phyloP scores from a whole-genome alignment of 805 yeast genomes.

The Suhomyces sp. region DNA sequence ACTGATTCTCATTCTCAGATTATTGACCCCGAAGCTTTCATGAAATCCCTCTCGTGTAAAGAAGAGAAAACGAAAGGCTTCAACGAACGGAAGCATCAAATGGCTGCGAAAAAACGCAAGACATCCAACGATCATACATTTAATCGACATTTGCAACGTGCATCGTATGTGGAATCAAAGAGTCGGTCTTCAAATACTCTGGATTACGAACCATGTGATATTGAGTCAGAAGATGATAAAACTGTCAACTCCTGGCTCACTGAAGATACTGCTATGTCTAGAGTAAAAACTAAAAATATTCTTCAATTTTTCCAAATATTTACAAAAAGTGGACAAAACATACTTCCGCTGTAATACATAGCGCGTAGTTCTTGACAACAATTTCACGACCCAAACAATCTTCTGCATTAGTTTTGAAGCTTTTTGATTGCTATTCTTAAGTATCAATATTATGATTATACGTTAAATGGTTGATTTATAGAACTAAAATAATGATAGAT shows the following conservation, averaged over 20 bases:
- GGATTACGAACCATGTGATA: background rate
- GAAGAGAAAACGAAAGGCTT: background rate
- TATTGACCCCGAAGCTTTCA: background rate
- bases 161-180: background rate
- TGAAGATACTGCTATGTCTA: background rate
- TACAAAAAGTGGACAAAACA: background rate
- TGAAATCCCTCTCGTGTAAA: background rate
- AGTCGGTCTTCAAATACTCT: background rate
- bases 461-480: background rate
- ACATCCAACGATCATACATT: background rate
- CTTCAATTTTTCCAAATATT: background rate
- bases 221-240: background rate
- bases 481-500: background rate
- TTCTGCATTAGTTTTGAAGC: background rate
- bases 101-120: background rate
- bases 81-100: background rate
- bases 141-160: background rate
- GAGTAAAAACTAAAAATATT: background rate
- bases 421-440: background rate
- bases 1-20: background rate
- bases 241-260: background rate
- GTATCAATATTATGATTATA: background rate
- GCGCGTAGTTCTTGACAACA: conserved; percentile 11
- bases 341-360: conserved; percentile 6
- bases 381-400: background rate